A percentile compares a stretch with the other conserved stretches of the same genome.
Conservation (phyloP, 2,329 filamentous ascomycete genomes). For the Fusarium beomiforme region DNA sequence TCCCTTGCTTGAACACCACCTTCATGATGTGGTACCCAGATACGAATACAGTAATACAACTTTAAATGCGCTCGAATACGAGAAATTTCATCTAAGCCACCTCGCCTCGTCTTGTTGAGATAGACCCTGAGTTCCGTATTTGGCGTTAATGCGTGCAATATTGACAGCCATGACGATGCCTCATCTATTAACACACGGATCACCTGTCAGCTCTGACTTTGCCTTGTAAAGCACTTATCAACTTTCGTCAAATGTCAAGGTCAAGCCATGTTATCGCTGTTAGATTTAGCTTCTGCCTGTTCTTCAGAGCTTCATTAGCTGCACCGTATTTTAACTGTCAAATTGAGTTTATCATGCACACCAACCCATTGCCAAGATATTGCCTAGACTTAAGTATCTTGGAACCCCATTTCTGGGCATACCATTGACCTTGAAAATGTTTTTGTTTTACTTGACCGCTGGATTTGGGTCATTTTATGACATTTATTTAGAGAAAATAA, state of each 20-base stretch:
- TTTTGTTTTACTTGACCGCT: neutral
- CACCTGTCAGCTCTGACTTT: neutral
- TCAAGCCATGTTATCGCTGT: neutral
- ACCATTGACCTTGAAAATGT: neutral
- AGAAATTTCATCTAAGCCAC: neutral
- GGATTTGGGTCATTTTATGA: neutral
- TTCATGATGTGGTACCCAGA: neutral
- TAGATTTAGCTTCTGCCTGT: neutral
- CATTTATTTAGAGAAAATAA: neutral
- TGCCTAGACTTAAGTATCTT: neutral
- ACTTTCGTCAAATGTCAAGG: too few relatives aligned
- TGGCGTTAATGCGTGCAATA: constrained; percentile 7
- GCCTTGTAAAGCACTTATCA: neutral
- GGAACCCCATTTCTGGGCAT: constrained; percentile 17
- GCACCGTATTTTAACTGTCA: neutral
- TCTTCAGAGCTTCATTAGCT: neutral
- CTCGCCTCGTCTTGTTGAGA: neutral
- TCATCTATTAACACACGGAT: constrained; percentile 10
- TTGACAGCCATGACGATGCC: constrained; percentile 20
- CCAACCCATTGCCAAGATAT: constrained; percentile 12
- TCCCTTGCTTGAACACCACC: neutral
- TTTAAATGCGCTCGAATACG: constrained; percentile 13
- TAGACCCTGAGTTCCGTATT: neutral
- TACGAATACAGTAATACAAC: constrained; percentile 10
- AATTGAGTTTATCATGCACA: neutral